A percentile compares a stretch with the other conserved stretches of the same genome.
Evolutionary conservation across 257 asterid genomes (phyloP).

Genomic region (Nicotiana knightiana): DNA sequence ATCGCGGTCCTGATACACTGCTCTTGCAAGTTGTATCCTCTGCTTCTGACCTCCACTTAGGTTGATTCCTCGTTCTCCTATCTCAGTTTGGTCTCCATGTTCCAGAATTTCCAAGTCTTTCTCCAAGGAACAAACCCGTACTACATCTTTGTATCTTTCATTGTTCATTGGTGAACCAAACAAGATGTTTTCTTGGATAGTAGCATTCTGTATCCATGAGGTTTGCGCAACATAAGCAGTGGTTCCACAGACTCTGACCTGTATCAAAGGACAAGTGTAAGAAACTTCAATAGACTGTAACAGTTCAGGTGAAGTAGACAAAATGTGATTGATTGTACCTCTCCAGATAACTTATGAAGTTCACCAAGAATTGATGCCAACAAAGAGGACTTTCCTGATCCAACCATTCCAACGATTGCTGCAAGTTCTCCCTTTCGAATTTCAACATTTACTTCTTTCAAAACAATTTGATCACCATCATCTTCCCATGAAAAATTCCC

Average conservation of each 20-base stretch:
- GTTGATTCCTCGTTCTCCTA: slow-evolving; percentile 74
- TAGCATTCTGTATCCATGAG: slow-evolving; percentile 71
- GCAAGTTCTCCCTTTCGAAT: slow-evolving; percentile 68
- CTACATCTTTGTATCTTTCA: slow-evolving; percentile 40
- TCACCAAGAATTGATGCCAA: slow-evolving; percentile 70
- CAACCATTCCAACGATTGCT: slow-evolving; percentile 78
- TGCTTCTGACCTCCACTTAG: slow-evolving; percentile 89
- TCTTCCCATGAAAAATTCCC: slow-evolving; percentile 69
- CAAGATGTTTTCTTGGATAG: slow-evolving; percentile 61
- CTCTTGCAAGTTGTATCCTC: slow-evolving; percentile 74
- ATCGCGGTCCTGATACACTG: slow-evolving; percentile 69
- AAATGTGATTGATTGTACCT: slow-evolving; percentile 29
- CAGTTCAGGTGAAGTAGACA: too few relatives aligned
- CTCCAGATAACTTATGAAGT: slow-evolving; percentile 52
- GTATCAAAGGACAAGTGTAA: background rate
- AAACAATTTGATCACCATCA: slow-evolving; percentile 26
- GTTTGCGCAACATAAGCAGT: slow-evolving; percentile 75
- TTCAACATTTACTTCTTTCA: slow-evolving; percentile 37
- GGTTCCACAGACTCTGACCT: slow-evolving; percentile 67
- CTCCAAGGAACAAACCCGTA: slow-evolving; percentile 52
- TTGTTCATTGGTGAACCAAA: slow-evolving; percentile 58
- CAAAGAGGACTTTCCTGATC: slow-evolving; percentile 74
- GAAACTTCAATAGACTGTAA: background rate
- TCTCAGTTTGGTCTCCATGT: slow-evolving; percentile 63
- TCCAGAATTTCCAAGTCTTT: slow-evolving; percentile 63